Evolutionary conservation across 495 filamentous ascomycete species (phyloP).

Genomic region (Hyaloscypha hepaticicola): DNA sequence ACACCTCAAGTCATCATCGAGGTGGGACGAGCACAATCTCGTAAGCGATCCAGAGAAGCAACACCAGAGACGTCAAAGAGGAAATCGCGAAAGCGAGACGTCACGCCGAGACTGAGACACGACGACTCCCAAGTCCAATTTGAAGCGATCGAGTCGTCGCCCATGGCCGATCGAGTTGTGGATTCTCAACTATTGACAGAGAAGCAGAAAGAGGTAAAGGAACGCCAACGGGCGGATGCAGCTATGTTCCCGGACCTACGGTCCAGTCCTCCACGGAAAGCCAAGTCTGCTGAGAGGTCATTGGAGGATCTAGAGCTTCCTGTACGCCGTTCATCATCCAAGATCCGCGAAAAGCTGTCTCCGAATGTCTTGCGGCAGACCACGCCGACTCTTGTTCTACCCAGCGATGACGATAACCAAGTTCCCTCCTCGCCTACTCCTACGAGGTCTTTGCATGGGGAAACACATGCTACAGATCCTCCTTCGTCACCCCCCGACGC

Average conservation of each 20-base stretch:
- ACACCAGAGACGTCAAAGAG: conserved; percentile 33
- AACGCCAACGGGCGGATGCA: conserved; percentile 60
- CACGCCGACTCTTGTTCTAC: conserved; percentile 48
- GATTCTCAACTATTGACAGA: conserved; percentile 72
- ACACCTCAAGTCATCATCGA: conserved; percentile 25
- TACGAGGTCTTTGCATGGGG: conserved; percentile 37
- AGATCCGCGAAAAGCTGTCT: conserved; percentile 1
- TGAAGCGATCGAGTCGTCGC: conserved; percentile 60
- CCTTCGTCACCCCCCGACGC: conserved; percentile 55
- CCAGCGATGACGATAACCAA: conserved; percentile 56
- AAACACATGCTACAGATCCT: conserved; percentile 44
- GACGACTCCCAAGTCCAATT: conserved; percentile 80
- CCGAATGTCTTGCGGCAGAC: conserved; percentile 37
- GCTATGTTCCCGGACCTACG: conserved; percentile 69
- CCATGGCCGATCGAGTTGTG: conserved; percentile 37
- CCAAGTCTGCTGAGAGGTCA: conserved; percentile 11
- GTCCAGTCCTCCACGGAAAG: conserved; percentile 52
- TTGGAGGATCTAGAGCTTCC: conserved; percentile 20
- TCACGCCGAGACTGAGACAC: conserved; percentile 53
- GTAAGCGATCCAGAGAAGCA: conserved; percentile 30
- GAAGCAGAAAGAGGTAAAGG: conserved; percentile 67
- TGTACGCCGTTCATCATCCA: conserved; percentile 23
- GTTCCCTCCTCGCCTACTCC: conserved; percentile 85
- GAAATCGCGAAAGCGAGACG: conserved; percentile 21
- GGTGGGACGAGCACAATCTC: conserved; percentile 27